These are phyloP conservation scores for Coemansia sp. DNA, from an alignment of 192 early-diverging fungal genomes.

Conservation along the genomic window DNA sequence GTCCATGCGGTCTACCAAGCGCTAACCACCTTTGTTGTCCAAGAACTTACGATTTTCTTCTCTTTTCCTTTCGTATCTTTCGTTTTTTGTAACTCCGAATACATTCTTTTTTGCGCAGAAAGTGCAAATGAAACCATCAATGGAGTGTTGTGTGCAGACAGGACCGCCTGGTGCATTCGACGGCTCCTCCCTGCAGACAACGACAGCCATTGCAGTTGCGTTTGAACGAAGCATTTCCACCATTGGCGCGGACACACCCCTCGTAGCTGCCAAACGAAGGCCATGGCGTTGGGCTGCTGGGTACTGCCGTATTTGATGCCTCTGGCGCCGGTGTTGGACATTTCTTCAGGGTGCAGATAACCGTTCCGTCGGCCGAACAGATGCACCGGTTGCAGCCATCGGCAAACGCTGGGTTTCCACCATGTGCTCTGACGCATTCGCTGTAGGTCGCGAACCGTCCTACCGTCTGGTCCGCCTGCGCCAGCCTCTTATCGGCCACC, in stretches of 20 bases:
- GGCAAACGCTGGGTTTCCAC: constrained; percentile 2
- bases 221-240: constrained; percentile 10
- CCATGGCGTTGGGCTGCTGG: background rate
- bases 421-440: constrained; percentile 7
- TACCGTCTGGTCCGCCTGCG: background rate
- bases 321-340: constrained; percentile 4
- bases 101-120: no score
- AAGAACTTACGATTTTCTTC: no score
- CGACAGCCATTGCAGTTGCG: constrained; percentile 15
- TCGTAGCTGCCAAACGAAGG: constrained; percentile 10
- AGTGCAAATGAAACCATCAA: background rate
- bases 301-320: background rate
- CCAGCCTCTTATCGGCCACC: background rate
- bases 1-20: constrained; percentile 17
- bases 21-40: background rate
- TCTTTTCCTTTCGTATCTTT: no score
- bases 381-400: constrained; percentile 15
- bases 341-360: constrained; percentile 14
- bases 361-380: constrained; percentile 1
- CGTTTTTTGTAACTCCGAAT: no score
- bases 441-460: background rate
- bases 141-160: constrained; percentile 5
- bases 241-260: constrained; percentile 9
- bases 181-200: constrained; percentile 2
- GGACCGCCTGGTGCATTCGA: constrained; percentile 13